Evolutionary conservation across 2,329 filamentous ascomycete genomes (phyloP).

Genomic region (Microascus cirrosus): DNA sequence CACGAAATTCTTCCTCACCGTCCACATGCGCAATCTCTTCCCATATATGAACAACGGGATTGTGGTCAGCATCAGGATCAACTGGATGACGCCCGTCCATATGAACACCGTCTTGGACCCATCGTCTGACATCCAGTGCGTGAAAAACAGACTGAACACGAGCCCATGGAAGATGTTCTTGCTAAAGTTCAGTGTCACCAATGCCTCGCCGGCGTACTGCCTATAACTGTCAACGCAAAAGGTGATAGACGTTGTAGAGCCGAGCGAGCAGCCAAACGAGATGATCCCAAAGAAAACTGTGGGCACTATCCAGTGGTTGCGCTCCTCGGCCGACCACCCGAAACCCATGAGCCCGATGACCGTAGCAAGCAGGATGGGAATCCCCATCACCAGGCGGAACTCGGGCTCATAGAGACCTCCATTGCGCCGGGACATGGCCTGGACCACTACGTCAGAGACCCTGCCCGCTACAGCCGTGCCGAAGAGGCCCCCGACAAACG

Average conservation of each 20-base stretch:
- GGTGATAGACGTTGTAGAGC: slow-evolving; percentile 83
- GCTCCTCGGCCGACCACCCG: slow-evolving; percentile 73
- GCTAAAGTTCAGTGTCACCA: slow-evolving; percentile 88
- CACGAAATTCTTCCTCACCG: slow-evolving; percentile 74
- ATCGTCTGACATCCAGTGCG: slow-evolving; percentile 65
- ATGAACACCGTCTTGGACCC: slow-evolving; percentile 72
- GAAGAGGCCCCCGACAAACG: slow-evolving; percentile 77
- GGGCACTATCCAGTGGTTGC: slow-evolving; percentile 78
- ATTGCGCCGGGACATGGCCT: slow-evolving; percentile 70
- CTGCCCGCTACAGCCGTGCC: slow-evolving; percentile 85
- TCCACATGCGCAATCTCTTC: slow-evolving; percentile 91
- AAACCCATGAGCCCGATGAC: slow-evolving; percentile 86
- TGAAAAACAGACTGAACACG: slow-evolving; percentile 81
- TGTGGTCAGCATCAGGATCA: slow-evolving; percentile 60
- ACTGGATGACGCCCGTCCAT: slow-evolving; percentile 75
- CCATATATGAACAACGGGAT: slow-evolving; percentile 93
- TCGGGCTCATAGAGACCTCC: slow-evolving; percentile 94
- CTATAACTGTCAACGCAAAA: slow-evolving; percentile 91
- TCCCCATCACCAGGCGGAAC: slow-evolving; percentile 79
- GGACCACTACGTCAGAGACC: slow-evolving; percentile 75
- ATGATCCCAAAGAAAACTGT: slow-evolving; percentile 88
- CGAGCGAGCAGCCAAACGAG: slow-evolving; percentile 84
- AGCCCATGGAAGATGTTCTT: slow-evolving; percentile 92
- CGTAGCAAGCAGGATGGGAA: slow-evolving; percentile 68
- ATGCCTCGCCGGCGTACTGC: slow-evolving; percentile 84